Percentiles rank a stretch among this genome's conserved stretches.
Conservation (phyloP, 2,329 filamentous ascomycete genomes). For the Periconia sp. region DNA sequence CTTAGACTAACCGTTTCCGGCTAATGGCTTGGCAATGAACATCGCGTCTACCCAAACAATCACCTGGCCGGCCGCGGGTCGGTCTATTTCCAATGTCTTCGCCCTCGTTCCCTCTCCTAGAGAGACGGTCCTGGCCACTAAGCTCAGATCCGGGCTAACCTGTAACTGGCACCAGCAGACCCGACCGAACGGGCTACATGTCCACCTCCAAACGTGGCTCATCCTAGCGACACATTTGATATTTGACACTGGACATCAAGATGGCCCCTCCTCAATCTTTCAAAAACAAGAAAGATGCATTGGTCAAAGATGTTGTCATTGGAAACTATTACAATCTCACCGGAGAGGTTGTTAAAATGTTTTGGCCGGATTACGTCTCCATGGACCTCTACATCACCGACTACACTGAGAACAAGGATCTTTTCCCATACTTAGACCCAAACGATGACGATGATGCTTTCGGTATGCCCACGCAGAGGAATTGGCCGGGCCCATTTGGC, state of each 20-base stretch:
- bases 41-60: too few species aligned
- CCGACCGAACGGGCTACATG: too few species aligned
- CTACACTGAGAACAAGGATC: constrained; percentile 73
- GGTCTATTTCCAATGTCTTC: too few species aligned
- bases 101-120: too few species aligned
- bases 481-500: constrained; percentile 79
- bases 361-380: constrained; percentile 36
- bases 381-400: constrained; percentile 78
- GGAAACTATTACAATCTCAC: constrained; percentile 70
- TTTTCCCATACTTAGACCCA: constrained; percentile 63
- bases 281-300: constrained; percentile 52
- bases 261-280: too few species aligned
- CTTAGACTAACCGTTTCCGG: constrained; percentile 10
- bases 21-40: constrained; percentile 5
- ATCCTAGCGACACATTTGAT: not conserved
- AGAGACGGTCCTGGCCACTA: too few species aligned
- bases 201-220: too few species aligned
- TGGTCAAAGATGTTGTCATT: constrained; percentile 68
- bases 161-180: too few species aligned
- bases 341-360: constrained; percentile 71
- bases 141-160: too few species aligned
- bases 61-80: too few species aligned
- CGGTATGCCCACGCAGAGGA: constrained; percentile 32
- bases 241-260: constrained; percentile 4
- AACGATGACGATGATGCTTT: constrained; percentile 32